A percentile compares a stretch with the other conserved stretches of the same genome.
phyloP scores from a whole-genome alignment of 495 filamentous ascomycete species.

The Massariosphaeria phaeospora region DNA sequence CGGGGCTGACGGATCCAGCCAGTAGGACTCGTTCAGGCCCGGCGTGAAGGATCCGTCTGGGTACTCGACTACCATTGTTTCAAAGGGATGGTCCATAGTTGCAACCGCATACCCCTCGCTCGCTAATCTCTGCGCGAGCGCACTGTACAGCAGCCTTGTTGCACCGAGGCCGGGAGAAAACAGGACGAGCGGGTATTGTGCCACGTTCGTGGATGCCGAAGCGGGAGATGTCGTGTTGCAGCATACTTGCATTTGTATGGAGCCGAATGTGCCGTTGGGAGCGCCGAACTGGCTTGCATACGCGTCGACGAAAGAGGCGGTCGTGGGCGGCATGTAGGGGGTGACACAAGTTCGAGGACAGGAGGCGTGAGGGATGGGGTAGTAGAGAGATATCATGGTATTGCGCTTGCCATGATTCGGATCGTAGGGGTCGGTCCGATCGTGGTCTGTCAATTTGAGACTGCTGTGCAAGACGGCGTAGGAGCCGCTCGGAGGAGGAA shows the following conservation, averaged over 20 bases:
- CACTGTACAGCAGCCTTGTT: slow-evolving; percentile 12
- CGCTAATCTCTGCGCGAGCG: slow-evolving; percentile 16
- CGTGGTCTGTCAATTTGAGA: slow-evolving; percentile 18
- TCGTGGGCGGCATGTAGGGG: slow-evolving; percentile 17
- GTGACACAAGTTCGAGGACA: slow-evolving; percentile 1
- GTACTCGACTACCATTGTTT: slow-evolving; percentile 47
- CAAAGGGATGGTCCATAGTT: slow-evolving; percentile 50
- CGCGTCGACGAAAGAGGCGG: slow-evolving; percentile 4
- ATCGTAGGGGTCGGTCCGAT: slow-evolving; percentile 26
- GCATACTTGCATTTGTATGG: slow-evolving; percentile 6
- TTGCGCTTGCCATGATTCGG: slow-evolving; percentile 7
- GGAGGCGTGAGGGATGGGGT: slow-evolving; percentile 2
- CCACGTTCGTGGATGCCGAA: not conserved
- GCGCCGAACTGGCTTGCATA: not conserved
- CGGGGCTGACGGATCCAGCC: slow-evolving; percentile 39
- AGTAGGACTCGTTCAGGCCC: slow-evolving; percentile 19
- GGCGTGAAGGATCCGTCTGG: slow-evolving; percentile 42
- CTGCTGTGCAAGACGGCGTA: slow-evolving; percentile 8
- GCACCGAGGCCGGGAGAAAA: slow-evolving; percentile 19
- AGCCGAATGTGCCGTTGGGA: slow-evolving; percentile 15
- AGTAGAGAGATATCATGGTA: slow-evolving; percentile 30
- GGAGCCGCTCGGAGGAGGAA: slow-evolving; percentile 10
- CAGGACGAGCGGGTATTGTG: slow-evolving; percentile 7
- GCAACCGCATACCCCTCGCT: slow-evolving; percentile 37
- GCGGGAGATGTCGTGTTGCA: not conserved